Conservation (phyloP, 805 yeast species). For the Lipomyces japonicus region DNA sequence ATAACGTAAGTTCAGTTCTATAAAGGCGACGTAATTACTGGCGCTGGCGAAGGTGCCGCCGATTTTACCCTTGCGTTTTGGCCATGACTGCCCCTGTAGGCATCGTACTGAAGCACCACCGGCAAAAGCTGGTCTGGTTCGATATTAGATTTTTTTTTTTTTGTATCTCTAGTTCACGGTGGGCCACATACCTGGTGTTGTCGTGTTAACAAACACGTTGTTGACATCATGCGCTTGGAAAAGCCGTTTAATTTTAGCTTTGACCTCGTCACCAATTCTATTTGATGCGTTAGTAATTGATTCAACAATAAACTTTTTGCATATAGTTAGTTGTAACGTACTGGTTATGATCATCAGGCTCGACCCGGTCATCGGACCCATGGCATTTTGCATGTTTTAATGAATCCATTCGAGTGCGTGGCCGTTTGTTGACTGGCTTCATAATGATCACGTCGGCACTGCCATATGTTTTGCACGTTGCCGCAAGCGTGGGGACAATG, state of each 20-base stretch:
- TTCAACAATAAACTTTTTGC: not conserved
- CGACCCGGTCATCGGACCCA: not conserved
- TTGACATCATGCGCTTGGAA: conserved; percentile 3
- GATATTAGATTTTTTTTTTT: not conserved
- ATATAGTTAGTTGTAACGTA: not conserved
- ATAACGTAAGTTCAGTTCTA: too few species aligned
- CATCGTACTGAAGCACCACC: conserved; percentile 16
- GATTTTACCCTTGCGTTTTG: not conserved
- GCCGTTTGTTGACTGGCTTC: conserved; percentile 5
- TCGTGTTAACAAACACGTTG: conserved; percentile 17
- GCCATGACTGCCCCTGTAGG: conserved; percentile 1
- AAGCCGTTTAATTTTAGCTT: not conserved
- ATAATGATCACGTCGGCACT: conserved; percentile 15
- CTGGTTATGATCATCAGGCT: not conserved
- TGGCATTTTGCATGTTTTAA: not conserved
- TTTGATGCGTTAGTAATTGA: not conserved
- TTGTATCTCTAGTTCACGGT: not conserved
- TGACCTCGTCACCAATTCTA: conserved; percentile 10
- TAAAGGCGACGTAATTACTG: too few species aligned
- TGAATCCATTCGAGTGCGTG: conserved; percentile 21
- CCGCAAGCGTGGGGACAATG: conserved; percentile 9
- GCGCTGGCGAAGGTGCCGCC: not conserved
- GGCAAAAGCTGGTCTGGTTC: conserved; percentile 19
- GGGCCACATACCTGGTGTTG: conserved; percentile 3
- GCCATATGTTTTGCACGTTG: conserved; percentile 13